Evolutionary conservation across 2,329 filamentous ascomycete genomes (phyloP).

Genomic region (Epichloe bromicola): DNA sequence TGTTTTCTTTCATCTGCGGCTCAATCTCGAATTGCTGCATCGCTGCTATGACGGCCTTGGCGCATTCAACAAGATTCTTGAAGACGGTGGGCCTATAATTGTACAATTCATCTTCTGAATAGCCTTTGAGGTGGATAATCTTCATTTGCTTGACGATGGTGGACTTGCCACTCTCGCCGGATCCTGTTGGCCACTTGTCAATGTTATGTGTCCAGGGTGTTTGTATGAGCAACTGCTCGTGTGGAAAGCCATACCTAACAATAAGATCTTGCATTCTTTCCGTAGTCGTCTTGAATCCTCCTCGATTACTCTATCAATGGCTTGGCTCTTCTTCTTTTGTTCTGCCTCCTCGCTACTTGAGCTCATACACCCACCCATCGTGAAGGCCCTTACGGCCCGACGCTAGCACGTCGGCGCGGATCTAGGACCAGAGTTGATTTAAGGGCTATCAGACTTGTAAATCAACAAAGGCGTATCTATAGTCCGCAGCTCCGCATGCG

Average conservation of each 20-base stretch:
- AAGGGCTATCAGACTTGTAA: not conserved
- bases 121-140: constrained; percentile 97
- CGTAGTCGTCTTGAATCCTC: constrained; percentile 87
- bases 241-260: constrained; percentile 57
- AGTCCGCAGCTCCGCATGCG: not conserved
- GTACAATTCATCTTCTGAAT: constrained; percentile 83
- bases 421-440: not conserved
- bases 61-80: constrained; percentile 96
- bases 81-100: constrained; percentile 94
- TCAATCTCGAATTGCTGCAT: constrained; percentile 87
- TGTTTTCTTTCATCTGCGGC: constrained; percentile 57
- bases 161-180: constrained; percentile 96
- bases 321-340: constrained; percentile 91
- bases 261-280: constrained; percentile 96
- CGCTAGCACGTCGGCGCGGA: not conserved
- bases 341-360: constrained; percentile 75
- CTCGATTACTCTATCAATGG: constrained; percentile 85
- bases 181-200: constrained; percentile 46
- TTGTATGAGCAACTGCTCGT: not conserved
- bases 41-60: constrained; percentile 80
- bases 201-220: not conserved
- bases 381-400: constrained; percentile 17
- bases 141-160: constrained; percentile 99
- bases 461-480: not conserved
- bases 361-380: constrained; percentile 92